phyloP scores from a whole-genome alignment of 768 basidiomycete species.

The Russula sp. region DNA sequence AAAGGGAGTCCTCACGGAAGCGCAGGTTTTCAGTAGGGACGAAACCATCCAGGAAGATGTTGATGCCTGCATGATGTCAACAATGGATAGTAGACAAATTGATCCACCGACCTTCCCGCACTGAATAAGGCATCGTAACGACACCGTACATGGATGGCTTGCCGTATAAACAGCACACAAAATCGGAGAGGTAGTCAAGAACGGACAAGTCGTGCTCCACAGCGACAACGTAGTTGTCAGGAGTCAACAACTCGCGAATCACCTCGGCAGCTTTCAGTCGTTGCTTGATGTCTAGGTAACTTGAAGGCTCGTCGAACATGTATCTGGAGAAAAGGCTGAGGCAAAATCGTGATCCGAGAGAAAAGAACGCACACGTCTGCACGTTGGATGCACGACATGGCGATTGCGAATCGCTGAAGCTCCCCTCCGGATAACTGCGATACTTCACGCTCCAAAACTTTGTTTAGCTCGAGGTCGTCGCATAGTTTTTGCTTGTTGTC shows the following conservation, averaged over 20 bases:
- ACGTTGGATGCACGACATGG: constrained; percentile 89
- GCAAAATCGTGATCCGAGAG: neutral
- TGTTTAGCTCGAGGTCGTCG: constrained; percentile 78
- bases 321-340: constrained; percentile 34
- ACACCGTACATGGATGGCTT: constrained; percentile 98
- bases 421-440: constrained; percentile 91
- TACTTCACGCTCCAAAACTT: constrained; percentile 81
- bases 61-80: constrained; percentile 61
- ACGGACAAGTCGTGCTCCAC: constrained; percentile 99
- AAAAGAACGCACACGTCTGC: constrained; percentile 79
- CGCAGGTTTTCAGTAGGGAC: constrained; percentile 98
- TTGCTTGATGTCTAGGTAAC: constrained; percentile 95
- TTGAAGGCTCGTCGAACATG: constrained; percentile 99
- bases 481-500: constrained; percentile 86
- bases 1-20: constrained; percentile 91
- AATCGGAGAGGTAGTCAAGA: constrained; percentile 96
- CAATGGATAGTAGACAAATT: neutral
- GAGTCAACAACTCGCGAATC: constrained; percentile 77
- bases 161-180: constrained; percentile 95
- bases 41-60: constrained; percentile 98
- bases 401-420: constrained; percentile 96
- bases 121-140: constrained; percentile 97
- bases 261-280: constrained; percentile 92
- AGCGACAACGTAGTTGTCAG: constrained; percentile 88
- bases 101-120: constrained; percentile 73